A percentile compares a stretch with the other conserved stretches of the same genome.
phyloP scores from a whole-genome alignment of 1,284 basidiomycete species.

The Thecaphora frezii region DNA sequence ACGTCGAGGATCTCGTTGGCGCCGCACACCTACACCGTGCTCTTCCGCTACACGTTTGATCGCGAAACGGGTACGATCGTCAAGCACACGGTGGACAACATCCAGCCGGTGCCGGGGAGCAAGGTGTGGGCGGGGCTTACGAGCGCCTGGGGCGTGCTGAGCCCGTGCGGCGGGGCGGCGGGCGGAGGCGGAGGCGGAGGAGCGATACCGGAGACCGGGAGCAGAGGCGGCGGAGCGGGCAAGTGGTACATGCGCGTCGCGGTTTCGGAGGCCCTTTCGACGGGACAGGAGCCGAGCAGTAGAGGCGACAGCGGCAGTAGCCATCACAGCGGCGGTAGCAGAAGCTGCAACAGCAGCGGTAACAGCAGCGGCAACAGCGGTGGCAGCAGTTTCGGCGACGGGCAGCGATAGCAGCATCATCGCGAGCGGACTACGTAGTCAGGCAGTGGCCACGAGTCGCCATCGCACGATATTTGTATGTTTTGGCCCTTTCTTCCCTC shows the following conservation, averaged over 20 bases:
- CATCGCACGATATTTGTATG: too few species aligned
- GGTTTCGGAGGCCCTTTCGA: constrained; percentile 18
- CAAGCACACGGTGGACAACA: constrained; percentile 50
- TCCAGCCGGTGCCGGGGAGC: constrained; percentile 51
- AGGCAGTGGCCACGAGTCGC: too few species aligned
- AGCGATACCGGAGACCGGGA: too few species aligned
- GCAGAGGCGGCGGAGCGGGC: constrained; percentile 1
- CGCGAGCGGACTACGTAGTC: too few species aligned
- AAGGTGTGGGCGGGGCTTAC: constrained; percentile 39
- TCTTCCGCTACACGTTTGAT: constrained; percentile 54
- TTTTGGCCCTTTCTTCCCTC: too few species aligned
- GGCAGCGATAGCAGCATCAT: too few species aligned
- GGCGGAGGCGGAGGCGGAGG: constrained; percentile 8
- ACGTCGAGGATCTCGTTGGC: constrained; percentile 37
- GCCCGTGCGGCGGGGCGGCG: constrained; percentile 12
- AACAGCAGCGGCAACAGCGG: too few species aligned
- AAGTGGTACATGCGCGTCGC: constrained; percentile 8
- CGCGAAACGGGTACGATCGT: constrained; percentile 43
- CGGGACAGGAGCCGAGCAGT: too few species aligned
- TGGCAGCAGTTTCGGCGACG: too few species aligned
- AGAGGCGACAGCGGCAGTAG: too few species aligned
- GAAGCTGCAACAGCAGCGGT: too few species aligned
- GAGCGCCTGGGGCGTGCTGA: constrained; percentile 23
- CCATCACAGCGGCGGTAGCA: too few species aligned
- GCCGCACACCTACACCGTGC: constrained; percentile 49